Percentiles rank a stretch among this genome's conserved stretches.
These are phyloP conservation scores for Oryza rufipogon DNA, from an alignment of 176 grass and related monocot species.

Conservation along the genomic window DNA sequence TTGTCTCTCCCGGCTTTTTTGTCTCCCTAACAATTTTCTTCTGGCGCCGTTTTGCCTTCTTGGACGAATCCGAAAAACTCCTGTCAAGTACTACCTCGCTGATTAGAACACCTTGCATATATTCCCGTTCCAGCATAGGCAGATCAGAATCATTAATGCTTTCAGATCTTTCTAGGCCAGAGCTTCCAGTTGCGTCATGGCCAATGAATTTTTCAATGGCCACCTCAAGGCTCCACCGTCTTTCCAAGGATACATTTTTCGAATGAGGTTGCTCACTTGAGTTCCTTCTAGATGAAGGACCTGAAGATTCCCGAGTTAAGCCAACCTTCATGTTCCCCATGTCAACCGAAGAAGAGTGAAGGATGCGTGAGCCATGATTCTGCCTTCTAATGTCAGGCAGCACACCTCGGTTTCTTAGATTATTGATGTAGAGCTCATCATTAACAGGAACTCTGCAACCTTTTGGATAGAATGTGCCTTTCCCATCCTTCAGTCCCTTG, in stretches of 20 bases:
- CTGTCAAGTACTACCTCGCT: slow-evolving; percentile 80
- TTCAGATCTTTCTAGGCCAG: slow-evolving; percentile 48
- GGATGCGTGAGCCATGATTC: slow-evolving; percentile 68
- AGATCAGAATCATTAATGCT: slow-evolving; percentile 55
- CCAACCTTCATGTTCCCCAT: slow-evolving; percentile 81
- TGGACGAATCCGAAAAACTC: slow-evolving; percentile 72
- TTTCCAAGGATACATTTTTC: slow-evolving; percentile 85
- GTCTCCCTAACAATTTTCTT: slow-evolving; percentile 80
- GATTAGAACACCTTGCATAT: slow-evolving; percentile 98
- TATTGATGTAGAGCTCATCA: slow-evolving; percentile 69
- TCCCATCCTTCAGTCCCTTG: slow-evolving; percentile 93
- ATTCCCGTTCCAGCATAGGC: slow-evolving; percentile 90
- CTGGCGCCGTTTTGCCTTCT: slow-evolving; percentile 73
- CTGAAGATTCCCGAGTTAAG: slow-evolving; percentile 38
- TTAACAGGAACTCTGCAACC: slow-evolving; percentile 79
- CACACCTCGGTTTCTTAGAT: slow-evolving; percentile 76
- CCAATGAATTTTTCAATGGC: slow-evolving; percentile 85
- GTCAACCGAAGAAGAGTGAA: slow-evolving; percentile 77
- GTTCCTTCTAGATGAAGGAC: slow-evolving; percentile 45
- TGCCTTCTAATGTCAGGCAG: slow-evolving; percentile 76
- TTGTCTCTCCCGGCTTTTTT: slow-evolving; percentile 83
- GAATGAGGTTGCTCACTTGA: slow-evolving; percentile 39
- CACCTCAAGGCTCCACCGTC: slow-evolving; percentile 92
- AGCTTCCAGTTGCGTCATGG: slow-evolving; percentile 52
- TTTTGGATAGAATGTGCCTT: slow-evolving; percentile 88